Base-by-base conservation (phyloP, 179 eudicot genomes). In the Spergularia azorica region DNA sequence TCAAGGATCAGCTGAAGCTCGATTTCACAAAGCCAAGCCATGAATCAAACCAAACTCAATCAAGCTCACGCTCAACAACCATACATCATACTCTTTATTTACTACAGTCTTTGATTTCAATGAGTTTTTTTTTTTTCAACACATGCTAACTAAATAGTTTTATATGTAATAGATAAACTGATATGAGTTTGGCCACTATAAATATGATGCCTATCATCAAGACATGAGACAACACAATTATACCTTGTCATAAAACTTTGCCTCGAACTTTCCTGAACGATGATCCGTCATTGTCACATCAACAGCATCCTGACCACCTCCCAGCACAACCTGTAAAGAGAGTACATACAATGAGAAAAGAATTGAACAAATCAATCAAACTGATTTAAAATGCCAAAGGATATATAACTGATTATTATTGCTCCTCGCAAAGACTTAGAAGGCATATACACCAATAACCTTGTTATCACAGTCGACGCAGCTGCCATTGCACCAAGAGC, bases 191-290 rank as follows among this genome's bases (percentile, higher is more conserved):
- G 20, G 20, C 17, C 67, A 18, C 6, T 9, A 2, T 20, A 38
- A 41, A 4, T 0, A 36, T 36, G 39, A 36, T 36, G 51, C 55
- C 9, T 14, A 3, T 41, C 2, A 14, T 77, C 32, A 39, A 9
- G 48, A 51, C 17, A 54, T 10, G 8, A 21, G 16, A 6, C 61
- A 72, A 17, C 32, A 13, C 21, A 26, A 2, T 70, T 79, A 3
- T 36, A 90, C 98, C 96, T 95, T 93, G 79, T 95, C 97, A 83
- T 74, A 95, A 77, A 95, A 95, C 74, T 90, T 93, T 20, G 98
- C 97, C 62, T 95, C 96, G 72, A 95, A 95, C 83, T 91, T 93
- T 73, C 95, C 98, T 38, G 92, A 95, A 84, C 93, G 92, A 79
- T 87, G 97, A 84, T 90, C 97, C 9, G 96, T 90, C 9, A 86